These are phyloP conservation scores for Vigna reflexopilosa DNA, from an alignment of 306 rosid species.

Conservation along the genomic window DNA sequence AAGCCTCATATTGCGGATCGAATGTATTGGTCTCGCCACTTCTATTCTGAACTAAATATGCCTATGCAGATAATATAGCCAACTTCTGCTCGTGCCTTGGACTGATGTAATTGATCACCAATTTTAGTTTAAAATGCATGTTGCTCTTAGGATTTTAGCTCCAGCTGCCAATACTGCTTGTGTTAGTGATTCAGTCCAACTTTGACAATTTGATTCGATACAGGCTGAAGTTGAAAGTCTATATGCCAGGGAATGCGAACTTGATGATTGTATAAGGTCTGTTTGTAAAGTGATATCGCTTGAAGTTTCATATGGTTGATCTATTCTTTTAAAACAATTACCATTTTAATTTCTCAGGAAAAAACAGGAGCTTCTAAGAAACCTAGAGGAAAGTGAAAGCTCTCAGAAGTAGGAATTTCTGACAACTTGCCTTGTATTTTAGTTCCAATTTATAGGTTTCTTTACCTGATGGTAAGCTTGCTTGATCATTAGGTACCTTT, in stretches of 20 bases:
- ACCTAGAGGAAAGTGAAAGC: conserved; percentile 58
- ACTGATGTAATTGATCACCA: neutral
- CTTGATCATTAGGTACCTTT: conserved; percentile 64
- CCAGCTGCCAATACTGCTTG: conserved; percentile 6
- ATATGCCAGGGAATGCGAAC: conserved; percentile 61
- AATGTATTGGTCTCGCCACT: conserved; percentile 16
- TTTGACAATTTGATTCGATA: conserved; percentile 44
- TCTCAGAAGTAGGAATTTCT: conserved; percentile 57
- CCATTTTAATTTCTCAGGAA: conserved; percentile 57
- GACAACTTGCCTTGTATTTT: neutral
- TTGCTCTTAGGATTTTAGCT: conserved; percentile 39
- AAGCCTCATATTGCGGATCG: neutral
- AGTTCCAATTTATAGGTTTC: conserved; percentile 34
- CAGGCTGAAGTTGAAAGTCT: conserved; percentile 79
- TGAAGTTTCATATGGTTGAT: conserved; percentile 24
- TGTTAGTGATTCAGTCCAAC: conserved; percentile 37
- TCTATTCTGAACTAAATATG: conserved; percentile 17
- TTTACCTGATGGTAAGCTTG: conserved; percentile 40
- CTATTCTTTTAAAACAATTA: conserved; percentile 35
- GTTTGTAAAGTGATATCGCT: conserved; percentile 48
- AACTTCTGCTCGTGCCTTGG: conserved; percentile 33
- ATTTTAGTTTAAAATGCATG: conserved; percentile 30
- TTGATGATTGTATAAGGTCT: conserved; percentile 78
- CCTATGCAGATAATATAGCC: neutral
- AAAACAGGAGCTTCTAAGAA: conserved; percentile 66